Base-by-base conservation (phyloP, 2,329 filamentous ascomycete species). In the Teratosphaeria epicoccoides region DNA sequence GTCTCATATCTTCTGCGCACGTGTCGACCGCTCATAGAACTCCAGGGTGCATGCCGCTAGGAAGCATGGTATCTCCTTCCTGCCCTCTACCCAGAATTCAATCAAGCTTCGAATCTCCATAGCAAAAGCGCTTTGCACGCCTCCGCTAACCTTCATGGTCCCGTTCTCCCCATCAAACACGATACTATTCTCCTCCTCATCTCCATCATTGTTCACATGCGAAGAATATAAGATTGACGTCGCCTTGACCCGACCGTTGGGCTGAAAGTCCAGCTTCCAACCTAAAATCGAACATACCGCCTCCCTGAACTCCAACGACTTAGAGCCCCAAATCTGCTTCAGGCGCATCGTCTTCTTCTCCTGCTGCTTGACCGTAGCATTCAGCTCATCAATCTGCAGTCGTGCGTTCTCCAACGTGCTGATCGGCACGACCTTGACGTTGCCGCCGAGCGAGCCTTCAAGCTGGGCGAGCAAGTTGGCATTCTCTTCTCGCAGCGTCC, bases 61-160 rank as follows among this genome's bases (percentile, higher is more conserved):
- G 67, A 97, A 95, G 51, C 90, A 91, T 4, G 91, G 91, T 57
- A 97, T 94, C 67, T 91, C 91, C 46, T 89, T 90, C 73, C 89
- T 83, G 62, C 93, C 89, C 63, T 94, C 81, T 1, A 97, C 91
- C 91, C 93, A 98, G 69, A 95, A 97, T 58, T 88, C 85, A 63
- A 96, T 91, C 67, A 90, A 81, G 63, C 88, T 85, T 58, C 80
- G 80, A 57, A 98, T 95, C 69, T 89, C 84, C 51, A 80, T 73
- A 1, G 90, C 93, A 70, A 98, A 98, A 11, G 82, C 77, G 65
- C 88, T 94, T 64, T 87, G 80, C 1, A 89, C 87, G 0, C 93
- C 93, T 1, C 93, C 93, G 28, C 85, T 87, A 52, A 98, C 87
- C 76, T 98, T 98, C 93, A 98, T 98, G 1, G 90, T 96, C 6